Evolutionary conservation across 805 yeast species (phyloP), one percentile per base, ranked within the genome.

Genomic region (Metschnikowia amazonensis): DNA sequence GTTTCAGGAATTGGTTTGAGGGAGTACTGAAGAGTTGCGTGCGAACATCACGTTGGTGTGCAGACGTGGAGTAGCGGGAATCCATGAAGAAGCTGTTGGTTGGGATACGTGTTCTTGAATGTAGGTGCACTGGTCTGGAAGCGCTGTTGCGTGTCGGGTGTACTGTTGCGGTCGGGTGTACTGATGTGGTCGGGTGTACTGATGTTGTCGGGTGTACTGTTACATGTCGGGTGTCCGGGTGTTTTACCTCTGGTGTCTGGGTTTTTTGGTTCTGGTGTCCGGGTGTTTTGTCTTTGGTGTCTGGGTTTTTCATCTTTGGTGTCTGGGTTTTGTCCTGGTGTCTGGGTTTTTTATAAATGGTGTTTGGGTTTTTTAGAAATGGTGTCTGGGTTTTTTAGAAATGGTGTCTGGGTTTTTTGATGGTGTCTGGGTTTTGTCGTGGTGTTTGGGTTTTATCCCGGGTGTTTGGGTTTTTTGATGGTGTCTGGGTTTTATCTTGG

Each of bases 31-130:
- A 72, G 30, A 72, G 60, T 49, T 70, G 75, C 3, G 76, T 71
- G 31, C 76, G 55, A 34, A 63, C 54, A 45, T 72, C 76, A 47
- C 75, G 59, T 49, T 70, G 75, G 50, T 70, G 72, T 18, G 74
- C 70, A 4, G 54, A 48, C 14, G 51, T 50, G 28, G 56, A 50
- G 51, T 52, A 53, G 16, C 56, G 44, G 6, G 52, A 48, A 34
- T 53, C 53, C 57, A 53, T 53, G 33, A 16, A 31, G 32, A 8
- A 31, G 24, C 31, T 36, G 23, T 3, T 4, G 16, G 17, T n/a
- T 36, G 31, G 30, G 17, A 18, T 37, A 18, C 41, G 33, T 37
- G 27, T 18, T 18, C 25, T 28, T 18, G 14, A n/a, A 9, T 8
- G 13, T 16, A 17, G 38, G 18, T 35, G 38, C 29, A 21, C 36